Evolutionary conservation across 2,329 filamentous ascomycete genomes (phyloP).

Genomic region (Neonectria magnoliae): DNA sequence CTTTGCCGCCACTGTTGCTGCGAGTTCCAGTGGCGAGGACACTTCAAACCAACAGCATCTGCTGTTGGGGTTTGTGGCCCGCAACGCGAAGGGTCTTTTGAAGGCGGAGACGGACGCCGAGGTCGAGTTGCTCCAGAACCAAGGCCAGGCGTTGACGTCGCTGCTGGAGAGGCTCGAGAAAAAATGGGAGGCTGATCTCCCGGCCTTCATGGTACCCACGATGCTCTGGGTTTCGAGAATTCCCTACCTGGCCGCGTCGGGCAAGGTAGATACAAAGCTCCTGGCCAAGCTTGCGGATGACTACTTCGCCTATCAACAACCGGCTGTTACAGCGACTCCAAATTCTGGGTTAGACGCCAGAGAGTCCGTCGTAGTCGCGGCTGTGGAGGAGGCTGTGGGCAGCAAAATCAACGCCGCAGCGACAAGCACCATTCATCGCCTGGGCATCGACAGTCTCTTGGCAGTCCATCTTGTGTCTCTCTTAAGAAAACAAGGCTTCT

Average conservation of each 20-base stretch:
- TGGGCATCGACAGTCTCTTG: slow-evolving; percentile 36
- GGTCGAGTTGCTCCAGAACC: background rate
- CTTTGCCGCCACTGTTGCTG: background rate
- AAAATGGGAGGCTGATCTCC: slow-evolving; percentile 24
- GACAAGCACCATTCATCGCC: slow-evolving; percentile 19
- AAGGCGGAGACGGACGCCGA: background rate
- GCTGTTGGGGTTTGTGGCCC: background rate
- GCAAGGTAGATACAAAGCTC: slow-evolving; percentile 32
- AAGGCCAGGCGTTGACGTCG: background rate
- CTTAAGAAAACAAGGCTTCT: slow-evolving; percentile 25
- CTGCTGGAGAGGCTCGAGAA: background rate
- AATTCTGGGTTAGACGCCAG: background rate
- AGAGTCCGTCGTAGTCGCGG: background rate
- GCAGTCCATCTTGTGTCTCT: slow-evolving; percentile 32
- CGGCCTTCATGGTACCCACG: slow-evolving; percentile 36
- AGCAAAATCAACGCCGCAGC: background rate
- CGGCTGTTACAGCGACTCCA: background rate
- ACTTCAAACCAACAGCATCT: background rate
- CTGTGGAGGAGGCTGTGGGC: background rate
- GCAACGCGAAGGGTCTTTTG: background rate
- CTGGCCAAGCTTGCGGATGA: slow-evolving; percentile 19
- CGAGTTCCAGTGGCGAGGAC: background rate
- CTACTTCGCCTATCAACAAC: slow-evolving; percentile 7
- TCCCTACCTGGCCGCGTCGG: slow-evolving; percentile 31
- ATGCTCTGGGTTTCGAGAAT: slow-evolving; percentile 35